phyloP scores from a whole-genome alignment of 2,329 filamentous ascomycete genomes.

The Alternaria dauci region DNA sequence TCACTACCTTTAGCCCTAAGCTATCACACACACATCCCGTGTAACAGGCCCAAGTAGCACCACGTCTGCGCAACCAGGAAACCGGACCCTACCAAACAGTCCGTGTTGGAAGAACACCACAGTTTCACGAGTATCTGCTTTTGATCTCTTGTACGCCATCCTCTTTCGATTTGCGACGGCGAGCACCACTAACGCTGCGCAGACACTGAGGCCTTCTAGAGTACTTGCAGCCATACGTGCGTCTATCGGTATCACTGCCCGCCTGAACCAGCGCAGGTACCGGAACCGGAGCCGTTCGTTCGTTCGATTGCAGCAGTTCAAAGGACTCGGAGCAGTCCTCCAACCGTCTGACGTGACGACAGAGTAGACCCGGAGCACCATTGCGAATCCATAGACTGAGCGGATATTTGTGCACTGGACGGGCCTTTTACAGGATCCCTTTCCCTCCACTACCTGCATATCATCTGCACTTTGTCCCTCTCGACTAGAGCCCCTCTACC shows the following conservation, averaged over 20 bases:
- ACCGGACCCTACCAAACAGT: conserved; percentile 53
- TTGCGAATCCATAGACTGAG: conserved; percentile 37
- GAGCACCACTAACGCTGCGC: conserved; percentile 50
- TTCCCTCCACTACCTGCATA: conserved; percentile 42
- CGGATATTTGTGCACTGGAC: conserved; percentile 40
- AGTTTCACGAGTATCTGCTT: conserved; percentile 50
- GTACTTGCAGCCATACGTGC: conserved; percentile 55
- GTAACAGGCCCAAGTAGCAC: conserved; percentile 53
- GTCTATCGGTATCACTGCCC: conserved; percentile 53
- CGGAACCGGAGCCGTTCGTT: conserved; percentile 42
- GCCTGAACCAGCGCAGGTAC: conserved; percentile 50
- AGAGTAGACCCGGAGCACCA: conserved; percentile 43
- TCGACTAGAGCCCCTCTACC: conserved; percentile 35
- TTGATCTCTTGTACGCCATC: conserved; percentile 52
- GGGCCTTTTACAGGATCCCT: conserved; percentile 44
- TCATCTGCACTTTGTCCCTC: conserved; percentile 47
- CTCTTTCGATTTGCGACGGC: conserved; percentile 47
- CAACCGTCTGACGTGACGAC: conserved; percentile 40
- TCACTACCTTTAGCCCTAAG: conserved; percentile 44
- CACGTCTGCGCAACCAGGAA: conserved; percentile 59
- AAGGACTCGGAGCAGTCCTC: conserved; percentile 37
- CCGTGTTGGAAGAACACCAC: conserved; percentile 46
- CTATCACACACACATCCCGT: conserved; percentile 48
- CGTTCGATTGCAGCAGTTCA: conserved; percentile 36
- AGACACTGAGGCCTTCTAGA: conserved; percentile 54